phyloP scores from a whole-genome alignment of 495 filamentous ascomycete genomes.

The Daldinia loculata region DNA sequence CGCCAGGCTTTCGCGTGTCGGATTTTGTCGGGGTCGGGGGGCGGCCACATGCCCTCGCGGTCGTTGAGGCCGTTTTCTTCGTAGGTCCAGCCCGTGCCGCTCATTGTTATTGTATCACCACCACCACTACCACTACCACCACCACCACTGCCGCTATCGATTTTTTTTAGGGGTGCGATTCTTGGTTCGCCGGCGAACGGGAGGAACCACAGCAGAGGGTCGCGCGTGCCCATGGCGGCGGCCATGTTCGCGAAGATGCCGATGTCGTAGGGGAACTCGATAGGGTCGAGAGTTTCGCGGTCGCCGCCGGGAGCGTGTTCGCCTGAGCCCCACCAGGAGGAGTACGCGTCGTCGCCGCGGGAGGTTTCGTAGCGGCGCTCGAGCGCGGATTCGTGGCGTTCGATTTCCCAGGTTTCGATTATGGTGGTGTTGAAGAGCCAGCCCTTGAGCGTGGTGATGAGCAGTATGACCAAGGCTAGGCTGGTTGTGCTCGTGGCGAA shows the following conservation, averaged over 20 bases:
- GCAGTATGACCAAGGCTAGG: conserved; percentile 71
- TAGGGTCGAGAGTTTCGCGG: conserved; percentile 58
- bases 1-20: conserved; percentile 54
- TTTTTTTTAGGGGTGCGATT: conserved; percentile 16
- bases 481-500: conserved; percentile 68
- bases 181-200: conserved; percentile 55
- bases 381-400: conserved; percentile 82
- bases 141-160: neutral
- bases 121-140: neutral
- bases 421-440: conserved; percentile 69
- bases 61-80: conserved; percentile 90
- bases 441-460: conserved; percentile 56
- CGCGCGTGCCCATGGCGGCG: conserved; percentile 74
- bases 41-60: conserved; percentile 75
- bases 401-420: conserved; percentile 94
- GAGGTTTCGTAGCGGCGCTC: conserved; percentile 54
- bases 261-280: conserved; percentile 93
- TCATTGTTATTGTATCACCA: conserved; percentile 1
- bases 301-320: conserved; percentile 32
- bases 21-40: conserved; percentile 86
- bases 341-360: conserved; percentile 57
- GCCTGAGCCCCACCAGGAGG: conserved; percentile 39
- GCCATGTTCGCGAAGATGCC: conserved; percentile 83
- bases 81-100: conserved; percentile 68
- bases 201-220: conserved; percentile 56